phyloP scores from a whole-genome alignment of 1,284 basidiomycete genomes.

The Ustilago cynodontis region DNA sequence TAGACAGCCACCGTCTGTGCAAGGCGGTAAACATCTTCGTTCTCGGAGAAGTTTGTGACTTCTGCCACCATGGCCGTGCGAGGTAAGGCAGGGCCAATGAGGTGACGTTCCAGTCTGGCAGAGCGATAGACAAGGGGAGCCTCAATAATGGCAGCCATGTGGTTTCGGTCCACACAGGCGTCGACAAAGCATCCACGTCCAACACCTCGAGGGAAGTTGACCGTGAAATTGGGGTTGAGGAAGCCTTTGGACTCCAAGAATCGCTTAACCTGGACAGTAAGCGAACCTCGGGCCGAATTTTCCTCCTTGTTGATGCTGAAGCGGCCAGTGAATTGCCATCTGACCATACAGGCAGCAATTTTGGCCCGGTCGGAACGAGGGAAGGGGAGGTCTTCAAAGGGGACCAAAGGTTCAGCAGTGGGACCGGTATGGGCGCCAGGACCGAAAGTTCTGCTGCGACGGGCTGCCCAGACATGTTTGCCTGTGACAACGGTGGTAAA shows the following conservation, averaged over 20 bases:
- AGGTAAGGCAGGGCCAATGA: neutral
- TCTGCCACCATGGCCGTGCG: neutral
- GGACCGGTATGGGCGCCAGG: neutral
- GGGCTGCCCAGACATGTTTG: too few relatives aligned
- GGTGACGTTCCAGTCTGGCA: neutral
- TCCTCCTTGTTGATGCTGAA: neutral
- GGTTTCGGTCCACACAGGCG: neutral
- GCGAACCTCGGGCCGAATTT: neutral
- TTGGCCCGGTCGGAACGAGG: neutral
- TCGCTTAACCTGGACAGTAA: neutral
- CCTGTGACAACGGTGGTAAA: too few relatives aligned
- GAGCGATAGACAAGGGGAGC: neutral
- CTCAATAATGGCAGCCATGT: neutral
- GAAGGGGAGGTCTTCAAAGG: slow-evolving; percentile 2
- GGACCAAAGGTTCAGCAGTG: too few relatives aligned
- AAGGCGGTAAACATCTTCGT: neutral
- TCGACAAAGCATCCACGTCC: neutral
- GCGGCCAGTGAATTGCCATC: neutral
- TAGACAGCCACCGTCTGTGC: neutral
- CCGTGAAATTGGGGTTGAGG: neutral
- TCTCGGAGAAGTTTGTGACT: neutral
- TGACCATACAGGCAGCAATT: neutral
- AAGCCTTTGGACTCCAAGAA: neutral
- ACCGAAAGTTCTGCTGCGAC: neutral
- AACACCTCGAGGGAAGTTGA: neutral